These are phyloP conservation scores for Carallia pectinifolia DNA, from an alignment of 345 rosid genomes.

Conservation along the genomic window DNA sequence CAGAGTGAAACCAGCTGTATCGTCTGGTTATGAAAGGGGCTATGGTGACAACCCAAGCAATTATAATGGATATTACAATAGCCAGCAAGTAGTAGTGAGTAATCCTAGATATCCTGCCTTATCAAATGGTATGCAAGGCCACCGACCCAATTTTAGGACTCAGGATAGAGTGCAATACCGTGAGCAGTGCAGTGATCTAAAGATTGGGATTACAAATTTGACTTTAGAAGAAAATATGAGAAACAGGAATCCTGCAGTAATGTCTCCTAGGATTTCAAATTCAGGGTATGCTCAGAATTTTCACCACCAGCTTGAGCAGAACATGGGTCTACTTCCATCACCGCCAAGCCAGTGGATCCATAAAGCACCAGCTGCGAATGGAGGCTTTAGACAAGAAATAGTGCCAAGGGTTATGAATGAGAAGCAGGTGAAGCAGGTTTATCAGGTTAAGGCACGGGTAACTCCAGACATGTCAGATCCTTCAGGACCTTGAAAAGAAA, in stretches of 20 bases:
- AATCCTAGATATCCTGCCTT: slow-evolving; percentile 41
- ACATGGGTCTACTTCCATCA: slow-evolving; percentile 44
- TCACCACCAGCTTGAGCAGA: slow-evolving; percentile 39
- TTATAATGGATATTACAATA: slow-evolving; percentile 42
- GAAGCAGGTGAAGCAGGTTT: slow-evolving; percentile 51
- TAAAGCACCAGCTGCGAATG: slow-evolving; percentile 29
- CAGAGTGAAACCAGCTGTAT: slow-evolving; percentile 56
- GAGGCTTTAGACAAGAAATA: slow-evolving; percentile 40
- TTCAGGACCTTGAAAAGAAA: background rate
- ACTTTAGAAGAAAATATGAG: slow-evolving; percentile 46
- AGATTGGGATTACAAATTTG: slow-evolving; percentile 52
- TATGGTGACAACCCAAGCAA: slow-evolving; percentile 41
- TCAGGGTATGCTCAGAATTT: slow-evolving; percentile 27
- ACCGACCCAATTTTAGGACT: slow-evolving; percentile 37
- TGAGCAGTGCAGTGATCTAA: slow-evolving; percentile 46
- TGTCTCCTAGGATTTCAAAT: slow-evolving; percentile 29
- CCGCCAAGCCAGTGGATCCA: slow-evolving; percentile 69
- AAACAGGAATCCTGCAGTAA: slow-evolving; percentile 25
- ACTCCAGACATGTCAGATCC: slow-evolving; percentile 28
- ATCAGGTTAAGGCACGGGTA: slow-evolving; percentile 49
- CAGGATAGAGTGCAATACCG: slow-evolving; percentile 45
- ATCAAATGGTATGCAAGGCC: slow-evolving; percentile 46
- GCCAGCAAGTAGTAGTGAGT: slow-evolving; percentile 38
- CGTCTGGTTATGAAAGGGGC: slow-evolving; percentile 54
- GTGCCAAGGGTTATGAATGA: slow-evolving; percentile 39